Base-by-base conservation (phyloP, 208 protist species). In the Chromosphaera perkinsii region DNA sequence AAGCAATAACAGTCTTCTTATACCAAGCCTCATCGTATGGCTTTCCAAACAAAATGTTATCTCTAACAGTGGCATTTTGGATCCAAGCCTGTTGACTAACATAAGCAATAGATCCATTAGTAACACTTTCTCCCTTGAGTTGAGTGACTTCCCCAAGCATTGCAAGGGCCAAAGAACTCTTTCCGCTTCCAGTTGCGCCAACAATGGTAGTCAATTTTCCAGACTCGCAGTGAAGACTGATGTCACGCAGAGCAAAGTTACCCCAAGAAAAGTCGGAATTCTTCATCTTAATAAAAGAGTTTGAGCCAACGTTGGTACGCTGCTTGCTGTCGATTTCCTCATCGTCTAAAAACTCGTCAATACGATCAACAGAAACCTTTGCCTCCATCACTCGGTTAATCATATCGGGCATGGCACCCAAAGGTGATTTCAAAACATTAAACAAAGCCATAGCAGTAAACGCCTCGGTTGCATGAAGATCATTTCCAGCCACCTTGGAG, bases 361-460 rank as follows among this genome's bases (percentile, higher is more conserved):
- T 22, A 17, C 89, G 83, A 17, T 67, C 66, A 60, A 85, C 58
- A 10, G 89, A 85, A 24, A 93, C 83, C 29, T 78, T 42, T 58
- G 81, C 90, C 39, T 90, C 79, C 17, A 87, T 70, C 0, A 88
- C 3, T 1, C 68, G 47, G 17, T 73, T 83, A 27, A 93, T 39
- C 5, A 90, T 65, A 5, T 73, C 68, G 1, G 91, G 90, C 20
- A 94, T 82, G 79, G 90, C 84, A 40, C 40, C 26, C 26, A 81
- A 32, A 26, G 91, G 90, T 37, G 88, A 76, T n/a, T 82, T 79
- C 36, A 95, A 81, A 12, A 91, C 81, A 66, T 86, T 83, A 49
- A 95, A 87, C 40, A 94, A 81, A 3, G 84, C 61, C 33, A 95
- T 82, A 22, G 85, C 58, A 1, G 90, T 88, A 58, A 95, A 94